phyloP scores from a whole-genome alignment of 768 basidiomycete species.

The Lactifluus subvellereus region DNA sequence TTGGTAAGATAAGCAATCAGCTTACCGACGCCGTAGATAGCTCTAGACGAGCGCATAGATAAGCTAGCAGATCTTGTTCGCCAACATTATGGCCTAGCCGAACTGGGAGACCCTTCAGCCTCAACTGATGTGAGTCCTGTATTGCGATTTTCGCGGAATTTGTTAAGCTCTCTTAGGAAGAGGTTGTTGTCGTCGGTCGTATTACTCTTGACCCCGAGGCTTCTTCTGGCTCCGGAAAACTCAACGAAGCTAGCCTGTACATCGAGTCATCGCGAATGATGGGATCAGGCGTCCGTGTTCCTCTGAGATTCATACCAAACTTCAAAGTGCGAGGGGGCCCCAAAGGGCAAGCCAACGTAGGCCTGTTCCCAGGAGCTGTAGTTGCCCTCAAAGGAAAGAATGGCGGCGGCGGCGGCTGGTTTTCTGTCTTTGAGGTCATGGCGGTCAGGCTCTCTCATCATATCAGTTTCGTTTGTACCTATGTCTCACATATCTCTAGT shows the following conservation, averaged over 20 bases:
- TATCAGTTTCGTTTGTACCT: not conserved
- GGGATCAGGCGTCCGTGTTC: conserved; percentile 60
- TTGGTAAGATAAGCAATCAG: not conserved
- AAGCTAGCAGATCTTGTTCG: conserved; percentile 72
- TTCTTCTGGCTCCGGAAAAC: conserved; percentile 48
- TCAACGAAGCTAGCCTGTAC: conserved; percentile 65
- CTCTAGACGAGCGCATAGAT: conserved; percentile 82
- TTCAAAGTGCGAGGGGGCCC: conserved; percentile 60
- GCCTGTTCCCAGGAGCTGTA: conserved; percentile 86
- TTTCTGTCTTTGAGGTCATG: conserved; percentile 76
- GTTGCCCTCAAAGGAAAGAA: conserved; percentile 84
- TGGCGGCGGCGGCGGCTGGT: conserved; percentile 85
- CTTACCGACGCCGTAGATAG: conserved; percentile 35
- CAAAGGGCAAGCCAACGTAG: conserved; percentile 57
- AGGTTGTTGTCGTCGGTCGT: conserved; percentile 30
- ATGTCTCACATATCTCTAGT: conserved; percentile 35
- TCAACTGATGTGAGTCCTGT: conserved; percentile 42
- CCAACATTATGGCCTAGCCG: conserved; percentile 61
- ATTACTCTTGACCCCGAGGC: conserved; percentile 52
- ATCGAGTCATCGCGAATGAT: conserved; percentile 83
- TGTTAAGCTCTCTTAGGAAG: conserved; percentile 30
- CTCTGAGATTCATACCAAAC: conserved; percentile 62
- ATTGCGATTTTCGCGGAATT: not conserved
- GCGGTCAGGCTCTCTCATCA: conserved; percentile 45
- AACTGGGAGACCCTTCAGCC: conserved; percentile 72